These are phyloP conservation scores for Didymella sp. DNA, from an alignment of 2,329 filamentous ascomycete genomes.

Conservation along the genomic window DNA sequence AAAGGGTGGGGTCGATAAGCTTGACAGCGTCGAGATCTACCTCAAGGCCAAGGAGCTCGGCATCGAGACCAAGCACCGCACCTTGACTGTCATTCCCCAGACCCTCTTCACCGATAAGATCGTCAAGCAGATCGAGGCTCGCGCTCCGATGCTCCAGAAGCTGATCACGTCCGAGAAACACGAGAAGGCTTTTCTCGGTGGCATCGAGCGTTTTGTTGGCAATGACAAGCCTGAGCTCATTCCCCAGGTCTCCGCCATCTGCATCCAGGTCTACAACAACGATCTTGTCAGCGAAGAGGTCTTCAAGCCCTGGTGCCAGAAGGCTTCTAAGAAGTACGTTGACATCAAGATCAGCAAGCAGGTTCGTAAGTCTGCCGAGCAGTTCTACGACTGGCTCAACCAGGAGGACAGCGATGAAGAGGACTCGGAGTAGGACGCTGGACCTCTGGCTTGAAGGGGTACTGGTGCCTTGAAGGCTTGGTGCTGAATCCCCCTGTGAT, in stretches of 20 bases:
- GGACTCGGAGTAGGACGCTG: slow-evolving; percentile 36
- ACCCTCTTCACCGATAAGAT: slow-evolving; percentile 93
- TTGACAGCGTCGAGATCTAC: slow-evolving; percentile 91
- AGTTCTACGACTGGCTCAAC: slow-evolving; percentile 92
- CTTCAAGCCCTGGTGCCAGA: slow-evolving; percentile 87
- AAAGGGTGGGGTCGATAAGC: slow-evolving; percentile 73
- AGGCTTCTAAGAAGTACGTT: slow-evolving; percentile 98
- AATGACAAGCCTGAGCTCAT: slow-evolving; percentile 82
- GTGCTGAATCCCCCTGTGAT: background rate
- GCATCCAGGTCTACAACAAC: slow-evolving; percentile 88
- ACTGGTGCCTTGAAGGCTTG: background rate
- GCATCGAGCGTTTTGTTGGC: slow-evolving; percentile 90
- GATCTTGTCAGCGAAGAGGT: slow-evolving; percentile 89
- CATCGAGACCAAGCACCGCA: slow-evolving; percentile 93
- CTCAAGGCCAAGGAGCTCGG: slow-evolving; percentile 96
- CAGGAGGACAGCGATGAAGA: slow-evolving; percentile 68
- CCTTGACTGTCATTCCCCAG: slow-evolving; percentile 88
- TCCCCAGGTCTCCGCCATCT: slow-evolving; percentile 79
- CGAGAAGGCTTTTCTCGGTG: slow-evolving; percentile 93
- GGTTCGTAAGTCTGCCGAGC: slow-evolving; percentile 91
- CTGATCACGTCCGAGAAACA: slow-evolving; percentile 90
- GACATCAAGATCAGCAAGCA: slow-evolving; percentile 89
- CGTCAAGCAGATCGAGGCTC: slow-evolving; percentile 82
- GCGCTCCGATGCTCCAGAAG: slow-evolving; percentile 89
- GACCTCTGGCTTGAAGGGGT: background rate